Evolutionary conservation across 805 yeast genomes (phyloP).

Genomic region (Cyberlindnera subsufficiens): DNA sequence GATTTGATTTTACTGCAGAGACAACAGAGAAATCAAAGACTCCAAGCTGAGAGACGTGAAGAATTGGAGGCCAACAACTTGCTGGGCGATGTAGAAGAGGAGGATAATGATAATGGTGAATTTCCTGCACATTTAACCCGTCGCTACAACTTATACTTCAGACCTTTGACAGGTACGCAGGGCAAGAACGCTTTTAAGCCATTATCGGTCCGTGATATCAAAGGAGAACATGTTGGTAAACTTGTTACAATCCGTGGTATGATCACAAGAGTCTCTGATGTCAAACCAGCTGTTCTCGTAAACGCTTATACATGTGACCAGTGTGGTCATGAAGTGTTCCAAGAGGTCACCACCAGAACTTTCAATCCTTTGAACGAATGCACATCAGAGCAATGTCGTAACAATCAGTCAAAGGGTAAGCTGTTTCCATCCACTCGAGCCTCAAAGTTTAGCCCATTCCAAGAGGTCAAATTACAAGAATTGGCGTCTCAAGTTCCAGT

Average conservation of each 20-base stretch:
- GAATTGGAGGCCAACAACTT: slow-evolving; percentile 43
- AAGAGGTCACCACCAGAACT: slow-evolving; percentile 80
- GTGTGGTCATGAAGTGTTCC: slow-evolving; percentile 95
- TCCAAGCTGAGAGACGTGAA: slow-evolving; percentile 60
- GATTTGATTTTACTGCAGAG: slow-evolving; percentile 93
- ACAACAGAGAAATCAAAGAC: slow-evolving; percentile 70
- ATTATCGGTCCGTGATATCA: slow-evolving; percentile 83
- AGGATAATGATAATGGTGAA: slow-evolving; percentile 32
- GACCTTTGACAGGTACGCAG: slow-evolving; percentile 52
- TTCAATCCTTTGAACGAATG: slow-evolving; percentile 89
- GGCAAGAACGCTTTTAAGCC: slow-evolving; percentile 38
- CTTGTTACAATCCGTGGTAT: slow-evolving; percentile 90
- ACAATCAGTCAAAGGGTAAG: slow-evolving; percentile 82
- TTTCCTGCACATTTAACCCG: slow-evolving; percentile 87
- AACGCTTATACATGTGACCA: slow-evolving; percentile 96
- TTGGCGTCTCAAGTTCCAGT: slow-evolving; percentile 95
- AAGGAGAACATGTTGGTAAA: slow-evolving; percentile 78
- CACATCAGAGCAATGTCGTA: slow-evolving; percentile 70
- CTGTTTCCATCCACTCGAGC: slow-evolving; percentile 92
- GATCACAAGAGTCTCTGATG: slow-evolving; percentile 93
- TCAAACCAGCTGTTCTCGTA: slow-evolving; percentile 85
- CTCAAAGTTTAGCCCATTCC: slow-evolving; percentile 90
- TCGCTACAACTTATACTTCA: slow-evolving; percentile 80
- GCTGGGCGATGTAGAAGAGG: slow-evolving; percentile 24
- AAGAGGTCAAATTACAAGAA: slow-evolving; percentile 93